phyloP scores from a whole-genome alignment of 2,329 filamentous ascomycete species.

The Penicillium sp. region DNA sequence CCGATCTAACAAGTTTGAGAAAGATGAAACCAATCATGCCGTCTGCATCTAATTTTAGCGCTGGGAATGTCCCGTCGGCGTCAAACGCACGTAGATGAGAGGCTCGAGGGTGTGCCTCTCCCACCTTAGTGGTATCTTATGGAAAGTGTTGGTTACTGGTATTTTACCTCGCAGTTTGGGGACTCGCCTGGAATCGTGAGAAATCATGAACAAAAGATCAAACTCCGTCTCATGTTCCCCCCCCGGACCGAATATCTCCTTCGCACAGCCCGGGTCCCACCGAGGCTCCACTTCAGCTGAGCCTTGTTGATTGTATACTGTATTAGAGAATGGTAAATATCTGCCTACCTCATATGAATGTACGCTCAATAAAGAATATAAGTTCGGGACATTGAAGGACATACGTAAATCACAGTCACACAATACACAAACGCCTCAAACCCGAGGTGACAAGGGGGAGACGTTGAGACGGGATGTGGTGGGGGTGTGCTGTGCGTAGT shows the following conservation, averaged over 20 bases:
- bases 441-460: slow-evolving; percentile 9
- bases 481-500: slow-evolving; percentile 9
- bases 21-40: slow-evolving; percentile 23
- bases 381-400: too few relatives aligned
- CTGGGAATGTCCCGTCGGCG: slow-evolving; percentile 33
- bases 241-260: background rate
- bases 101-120: slow-evolving; percentile 14
- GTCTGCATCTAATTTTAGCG: slow-evolving; percentile 41
- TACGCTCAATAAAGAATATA: too few relatives aligned
- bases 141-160: background rate
- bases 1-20: background rate
- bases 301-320: background rate
- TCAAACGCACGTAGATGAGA: slow-evolving; percentile 34
- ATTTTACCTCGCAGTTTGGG: background rate
- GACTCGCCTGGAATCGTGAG: too few relatives aligned
- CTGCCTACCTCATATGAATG: too few relatives aligned
- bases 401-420: background rate
- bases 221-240: too few relatives aligned
- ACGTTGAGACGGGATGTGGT: slow-evolving; percentile 10
- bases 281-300: background rate
- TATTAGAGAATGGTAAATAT: background rate
- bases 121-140: slow-evolving; percentile 5
- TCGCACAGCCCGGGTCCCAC: background rate
- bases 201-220: too few relatives aligned
- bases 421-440: background rate